Conservation (phyloP, 352 stramenopile species). For the Pythium dissimile region DNA sequence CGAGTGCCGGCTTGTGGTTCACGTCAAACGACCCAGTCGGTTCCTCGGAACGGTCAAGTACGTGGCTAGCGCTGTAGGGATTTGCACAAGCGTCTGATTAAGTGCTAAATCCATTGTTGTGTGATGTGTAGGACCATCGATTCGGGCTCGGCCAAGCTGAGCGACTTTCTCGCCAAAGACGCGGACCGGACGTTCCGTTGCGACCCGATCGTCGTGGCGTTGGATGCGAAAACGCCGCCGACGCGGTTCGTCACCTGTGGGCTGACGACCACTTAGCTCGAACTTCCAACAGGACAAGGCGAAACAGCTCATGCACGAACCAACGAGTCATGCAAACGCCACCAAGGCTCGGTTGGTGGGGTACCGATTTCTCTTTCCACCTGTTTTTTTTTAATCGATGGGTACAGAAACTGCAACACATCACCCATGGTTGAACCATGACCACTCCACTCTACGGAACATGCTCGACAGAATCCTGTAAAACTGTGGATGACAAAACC, state of each 20-base stretch:
- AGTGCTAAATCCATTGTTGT: not conserved
- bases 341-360: too few relatives aligned
- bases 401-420: not conserved
- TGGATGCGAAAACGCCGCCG: not conserved
- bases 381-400: not conserved
- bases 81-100: not conserved
- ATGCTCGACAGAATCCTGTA: not conserved
- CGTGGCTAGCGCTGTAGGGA: not conserved
- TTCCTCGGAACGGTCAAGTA: conserved; percentile 17
- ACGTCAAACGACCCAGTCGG: conserved; percentile 8
- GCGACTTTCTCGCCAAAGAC: not conserved
- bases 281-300: not conserved
- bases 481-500: not conserved
- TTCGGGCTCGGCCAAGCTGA: not conserved
- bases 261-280: not conserved
- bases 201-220: not conserved
- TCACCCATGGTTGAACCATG: not conserved
- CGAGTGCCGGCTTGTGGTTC: conserved; percentile 8
- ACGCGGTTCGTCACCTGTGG: not conserved
- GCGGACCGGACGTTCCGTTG: not conserved
- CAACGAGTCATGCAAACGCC: too few relatives aligned
- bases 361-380: not conserved
- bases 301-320: not conserved
- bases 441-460: not conserved
- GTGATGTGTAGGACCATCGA: not conserved